phyloP scores from a whole-genome alignment of 306 rosid species.

The Boehmeria nivea region DNA sequence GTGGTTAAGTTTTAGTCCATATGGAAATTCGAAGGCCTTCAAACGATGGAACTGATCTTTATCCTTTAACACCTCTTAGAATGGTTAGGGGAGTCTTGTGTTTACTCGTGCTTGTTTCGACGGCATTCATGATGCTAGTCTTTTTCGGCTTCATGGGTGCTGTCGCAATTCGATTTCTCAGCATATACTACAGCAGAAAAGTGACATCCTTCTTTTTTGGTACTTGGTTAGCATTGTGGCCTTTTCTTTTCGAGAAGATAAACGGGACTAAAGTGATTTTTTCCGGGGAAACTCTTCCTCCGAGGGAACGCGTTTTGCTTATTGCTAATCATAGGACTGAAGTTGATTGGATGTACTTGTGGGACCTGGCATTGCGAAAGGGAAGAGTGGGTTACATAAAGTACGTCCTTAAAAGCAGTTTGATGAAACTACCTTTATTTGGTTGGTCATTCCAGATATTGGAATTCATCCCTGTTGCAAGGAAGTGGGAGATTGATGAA shows the following conservation, averaged over 20 bases:
- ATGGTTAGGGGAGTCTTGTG: constrained; percentile 56
- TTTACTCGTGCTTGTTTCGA: constrained; percentile 50
- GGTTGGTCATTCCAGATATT: constrained; percentile 81
- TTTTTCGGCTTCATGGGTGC: constrained; percentile 50
- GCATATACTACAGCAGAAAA: constrained; percentile 58
- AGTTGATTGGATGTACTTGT: constrained; percentile 86
- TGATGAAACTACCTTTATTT: constrained; percentile 72
- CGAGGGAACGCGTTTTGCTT: constrained; percentile 50
- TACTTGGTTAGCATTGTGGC: constrained; percentile 85
- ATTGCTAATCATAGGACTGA: constrained; percentile 82
- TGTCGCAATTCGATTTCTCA: constrained; percentile 50
- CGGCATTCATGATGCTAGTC: constrained; percentile 67
- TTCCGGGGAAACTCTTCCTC: constrained; percentile 58
- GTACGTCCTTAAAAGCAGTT: constrained; percentile 69
- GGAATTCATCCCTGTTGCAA: constrained; percentile 71
- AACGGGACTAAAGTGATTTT: constrained; percentile 64
- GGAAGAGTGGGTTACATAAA: constrained; percentile 61
- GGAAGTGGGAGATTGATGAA: constrained; percentile 76
- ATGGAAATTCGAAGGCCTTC: constrained; percentile 46
- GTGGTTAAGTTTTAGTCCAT: constrained; percentile 19
- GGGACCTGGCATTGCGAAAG: constrained; percentile 80
- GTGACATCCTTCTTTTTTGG: constrained; percentile 64
- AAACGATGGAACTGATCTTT: constrained; percentile 20
- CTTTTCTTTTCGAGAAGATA: constrained; percentile 71
- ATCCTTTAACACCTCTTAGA: constrained; percentile 37